These are phyloP conservation scores for Crithidia fasciculata DNA, from an alignment of 208 protist genomes.

Conservation along the genomic window DNA sequence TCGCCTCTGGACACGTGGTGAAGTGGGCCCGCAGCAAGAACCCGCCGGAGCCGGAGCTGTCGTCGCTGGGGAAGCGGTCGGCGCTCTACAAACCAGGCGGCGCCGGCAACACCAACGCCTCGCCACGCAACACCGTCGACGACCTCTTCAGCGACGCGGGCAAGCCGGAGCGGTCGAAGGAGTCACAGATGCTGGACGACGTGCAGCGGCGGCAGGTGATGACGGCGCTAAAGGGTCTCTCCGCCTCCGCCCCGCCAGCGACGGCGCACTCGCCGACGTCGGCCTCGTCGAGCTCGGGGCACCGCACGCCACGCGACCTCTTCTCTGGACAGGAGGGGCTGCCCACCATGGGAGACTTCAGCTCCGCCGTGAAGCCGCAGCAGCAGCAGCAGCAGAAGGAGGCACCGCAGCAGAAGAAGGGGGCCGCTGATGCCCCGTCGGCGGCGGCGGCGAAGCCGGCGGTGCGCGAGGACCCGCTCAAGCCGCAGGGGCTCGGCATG, in stretches of 20 bases:
- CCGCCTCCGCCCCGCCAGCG: constrained; percentile 28
- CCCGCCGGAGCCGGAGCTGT: constrained; percentile 53
- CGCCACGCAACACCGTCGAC: constrained; percentile 38
- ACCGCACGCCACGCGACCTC: constrained; percentile 45
- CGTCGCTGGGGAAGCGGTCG: constrained; percentile 19
- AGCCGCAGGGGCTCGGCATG: constrained; percentile 46
- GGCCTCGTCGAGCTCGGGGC: constrained; percentile 45
- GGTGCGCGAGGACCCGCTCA: constrained; percentile 44
- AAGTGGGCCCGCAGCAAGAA: constrained; percentile 86
- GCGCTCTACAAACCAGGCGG: constrained; percentile 21
- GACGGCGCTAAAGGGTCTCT: constrained; percentile 44
- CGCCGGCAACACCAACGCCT: constrained; percentile 10
- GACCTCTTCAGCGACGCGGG: constrained; percentile 51
- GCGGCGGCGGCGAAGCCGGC: constrained; percentile 15
- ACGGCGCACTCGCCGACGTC: constrained; percentile 39
- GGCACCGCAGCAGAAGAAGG: background rate
- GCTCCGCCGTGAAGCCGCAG: constrained; percentile 16
- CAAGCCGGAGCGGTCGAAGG: constrained; percentile 14
- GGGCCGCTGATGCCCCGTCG: background rate
- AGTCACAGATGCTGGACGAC: constrained; percentile 35
- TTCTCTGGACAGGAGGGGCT: constrained; percentile 47
- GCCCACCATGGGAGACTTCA: constrained; percentile 73
- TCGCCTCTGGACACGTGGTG: constrained; percentile 68
- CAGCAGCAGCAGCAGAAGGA: constrained; percentile 14
- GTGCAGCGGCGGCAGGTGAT: constrained; percentile 64